These are phyloP conservation scores for Phalaenopsis aphrodite DNA, from an alignment of 106 monocot genomes.

Conservation along the genomic window DNA sequence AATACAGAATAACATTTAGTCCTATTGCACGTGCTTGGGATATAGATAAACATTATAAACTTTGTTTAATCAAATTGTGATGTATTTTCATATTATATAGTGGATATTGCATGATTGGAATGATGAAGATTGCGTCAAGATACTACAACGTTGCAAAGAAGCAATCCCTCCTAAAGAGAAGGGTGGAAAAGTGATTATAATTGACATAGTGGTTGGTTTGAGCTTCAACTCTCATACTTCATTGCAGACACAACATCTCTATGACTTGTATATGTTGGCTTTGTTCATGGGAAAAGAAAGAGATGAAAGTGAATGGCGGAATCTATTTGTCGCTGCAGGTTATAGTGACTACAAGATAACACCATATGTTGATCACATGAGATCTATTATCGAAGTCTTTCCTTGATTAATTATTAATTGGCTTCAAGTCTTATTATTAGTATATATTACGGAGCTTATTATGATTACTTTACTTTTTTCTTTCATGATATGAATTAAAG, in stretches of 20 bases:
- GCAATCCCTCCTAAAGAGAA: conserved; percentile 12
- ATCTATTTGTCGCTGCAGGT: conserved; percentile 10
- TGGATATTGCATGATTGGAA: conserved; percentile 20
- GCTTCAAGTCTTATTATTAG: too few species aligned
- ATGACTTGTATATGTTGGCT: conserved; percentile 11
- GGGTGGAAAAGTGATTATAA: conserved; percentile 17
- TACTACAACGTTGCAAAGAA: conserved; percentile 15
- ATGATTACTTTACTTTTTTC: too few species aligned
- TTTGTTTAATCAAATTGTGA: neutral
- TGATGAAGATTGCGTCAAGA: conserved; percentile 15
- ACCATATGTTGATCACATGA: neutral
- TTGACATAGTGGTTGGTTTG: conserved; percentile 4
- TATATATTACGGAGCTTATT: too few species aligned
- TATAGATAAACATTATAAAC: too few species aligned
- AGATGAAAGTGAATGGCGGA: conserved; percentile 16
- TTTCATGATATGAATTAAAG: too few species aligned
- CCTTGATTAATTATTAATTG: neutral
- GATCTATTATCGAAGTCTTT: conserved; percentile 18
- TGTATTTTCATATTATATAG: neutral
- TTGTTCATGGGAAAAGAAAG: conserved; percentile 15
- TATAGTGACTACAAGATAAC: conserved; percentile 13
- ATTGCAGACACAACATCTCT: neutral
- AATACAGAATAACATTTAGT: too few species aligned
- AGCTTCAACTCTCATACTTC: neutral
- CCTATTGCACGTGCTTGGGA: too few species aligned